phyloP scores from a whole-genome alignment of 2,329 filamentous ascomycete genomes.

The Sclerotinia glacialis region DNA sequence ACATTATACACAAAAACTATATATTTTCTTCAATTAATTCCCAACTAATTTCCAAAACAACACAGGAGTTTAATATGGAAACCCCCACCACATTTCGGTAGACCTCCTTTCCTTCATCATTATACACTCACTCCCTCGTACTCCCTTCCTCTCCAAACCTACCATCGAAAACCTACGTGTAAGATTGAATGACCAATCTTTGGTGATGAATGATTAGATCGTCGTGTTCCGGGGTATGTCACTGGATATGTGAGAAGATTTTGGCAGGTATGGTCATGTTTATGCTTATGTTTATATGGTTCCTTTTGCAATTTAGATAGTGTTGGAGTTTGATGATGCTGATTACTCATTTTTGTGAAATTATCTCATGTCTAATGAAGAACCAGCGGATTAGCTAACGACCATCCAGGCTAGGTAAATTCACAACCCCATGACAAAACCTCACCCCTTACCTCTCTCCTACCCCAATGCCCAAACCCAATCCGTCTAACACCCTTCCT shows the following conservation, averaged over 20 bases:
- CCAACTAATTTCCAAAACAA: background rate
- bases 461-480: background rate
- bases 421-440: no score
- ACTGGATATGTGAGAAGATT: conserved; percentile 92
- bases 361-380: background rate
- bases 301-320: background rate
- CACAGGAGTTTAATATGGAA: conserved; percentile 94
- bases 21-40: background rate
- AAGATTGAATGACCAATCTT: background rate
- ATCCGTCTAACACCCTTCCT: conserved; percentile 19
- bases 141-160: background rate
- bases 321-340: background rate
- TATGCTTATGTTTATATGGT: background rate
- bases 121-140: background rate
- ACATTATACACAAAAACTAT: background rate
- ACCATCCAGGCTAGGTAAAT: conserved; percentile 39
- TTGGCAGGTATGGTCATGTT: conserved; percentile 75
- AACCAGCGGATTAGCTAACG: conserved; percentile 17
- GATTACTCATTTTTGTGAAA: background rate
- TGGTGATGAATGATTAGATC: conserved; percentile 53
- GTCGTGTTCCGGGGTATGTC: conserved; percentile 83
- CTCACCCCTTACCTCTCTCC: background rate
- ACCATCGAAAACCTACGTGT: background rate
- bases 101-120: background rate
- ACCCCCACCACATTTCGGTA: conserved; percentile 93